Evolutionary conservation across 495 filamentous ascomycete species (phyloP).

Genomic region (Bombardia bombarda): DNA sequence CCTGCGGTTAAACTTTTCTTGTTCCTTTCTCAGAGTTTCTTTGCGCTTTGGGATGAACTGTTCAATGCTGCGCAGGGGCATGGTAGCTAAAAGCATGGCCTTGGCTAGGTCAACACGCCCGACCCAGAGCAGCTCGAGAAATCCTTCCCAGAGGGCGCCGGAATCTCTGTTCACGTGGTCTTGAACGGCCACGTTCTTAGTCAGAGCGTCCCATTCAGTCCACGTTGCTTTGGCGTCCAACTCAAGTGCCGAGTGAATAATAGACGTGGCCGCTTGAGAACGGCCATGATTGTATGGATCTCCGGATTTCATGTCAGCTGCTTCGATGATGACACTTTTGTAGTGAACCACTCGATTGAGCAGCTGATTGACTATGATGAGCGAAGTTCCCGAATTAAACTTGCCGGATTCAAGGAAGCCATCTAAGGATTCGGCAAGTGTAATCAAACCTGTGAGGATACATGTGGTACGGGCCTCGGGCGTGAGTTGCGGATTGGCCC

Average conservation of each 20-base stretch:
- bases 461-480: slow-evolving; percentile 33
- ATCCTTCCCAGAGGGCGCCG: slow-evolving; percentile 64
- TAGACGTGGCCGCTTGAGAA: slow-evolving; percentile 44
- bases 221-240: slow-evolving; percentile 69
- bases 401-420: slow-evolving; percentile 33
- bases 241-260: slow-evolving; percentile 61
- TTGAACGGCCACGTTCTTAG: slow-evolving; percentile 50
- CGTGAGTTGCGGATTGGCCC: slow-evolving; percentile 33
- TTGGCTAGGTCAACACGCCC: slow-evolving; percentile 59
- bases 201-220: slow-evolving; percentile 61
- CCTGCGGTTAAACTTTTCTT: slow-evolving; percentile 61
- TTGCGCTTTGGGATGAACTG: slow-evolving; percentile 49
- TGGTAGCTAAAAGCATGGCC: slow-evolving; percentile 60
- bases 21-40: slow-evolving; percentile 39
- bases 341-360: slow-evolving; percentile 42
- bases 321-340: slow-evolving; percentile 33
- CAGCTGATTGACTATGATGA: slow-evolving; percentile 44
- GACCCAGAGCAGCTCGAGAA: slow-evolving; percentile 58
- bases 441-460: slow-evolving; percentile 37
- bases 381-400: slow-evolving; percentile 37
- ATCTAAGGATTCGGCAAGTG: slow-evolving; percentile 35
- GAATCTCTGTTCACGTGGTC: slow-evolving; percentile 59
- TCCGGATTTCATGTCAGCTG: slow-evolving; percentile 27
- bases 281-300: slow-evolving; percentile 32
- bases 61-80: slow-evolving; percentile 63